phyloP scores from a whole-genome alignment of 2,329 filamentous ascomycete genomes.

The Simplicillium aogashimaense region DNA sequence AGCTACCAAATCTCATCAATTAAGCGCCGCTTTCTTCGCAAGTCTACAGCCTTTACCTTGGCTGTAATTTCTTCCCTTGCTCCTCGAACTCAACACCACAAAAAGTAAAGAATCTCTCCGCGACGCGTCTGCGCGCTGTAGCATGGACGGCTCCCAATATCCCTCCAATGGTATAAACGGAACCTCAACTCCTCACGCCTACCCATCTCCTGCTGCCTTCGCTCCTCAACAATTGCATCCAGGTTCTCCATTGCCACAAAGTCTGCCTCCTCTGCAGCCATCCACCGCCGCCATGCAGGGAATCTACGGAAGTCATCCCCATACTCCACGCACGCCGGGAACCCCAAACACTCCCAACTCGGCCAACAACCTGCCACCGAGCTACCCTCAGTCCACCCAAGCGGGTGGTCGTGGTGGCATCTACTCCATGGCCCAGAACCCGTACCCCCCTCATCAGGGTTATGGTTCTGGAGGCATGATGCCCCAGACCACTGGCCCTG shows the following conservation, averaged over 20 bases:
- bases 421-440: conserved; percentile 47
- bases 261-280: conserved; percentile 44
- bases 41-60: conserved; percentile 1
- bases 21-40: not conserved
- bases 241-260: conserved; percentile 38
- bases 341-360: conserved; percentile 53
- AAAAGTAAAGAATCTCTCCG: conserved; percentile 12
- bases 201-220: conserved; percentile 41
- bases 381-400: conserved; percentile 42
- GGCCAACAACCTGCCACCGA: conserved; percentile 38
- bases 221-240: conserved; percentile 41
- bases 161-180: conserved; percentile 47
- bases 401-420: conserved; percentile 36
- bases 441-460: conserved; percentile 41
- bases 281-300: conserved; percentile 31
- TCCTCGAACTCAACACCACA: conserved; percentile 10
- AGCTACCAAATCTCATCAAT: no score
- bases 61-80: not conserved
- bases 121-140: conserved; percentile 27
- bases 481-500: conserved; percentile 54
- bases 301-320: conserved; percentile 47
- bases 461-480: conserved; percentile 53
- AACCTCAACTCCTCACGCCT: conserved; percentile 35
- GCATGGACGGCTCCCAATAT: conserved; percentile 46
- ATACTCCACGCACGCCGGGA: conserved; percentile 53